Conservation (phyloP, 768 basidiomycete genomes). For the Mycena albidolilacea region DNA sequence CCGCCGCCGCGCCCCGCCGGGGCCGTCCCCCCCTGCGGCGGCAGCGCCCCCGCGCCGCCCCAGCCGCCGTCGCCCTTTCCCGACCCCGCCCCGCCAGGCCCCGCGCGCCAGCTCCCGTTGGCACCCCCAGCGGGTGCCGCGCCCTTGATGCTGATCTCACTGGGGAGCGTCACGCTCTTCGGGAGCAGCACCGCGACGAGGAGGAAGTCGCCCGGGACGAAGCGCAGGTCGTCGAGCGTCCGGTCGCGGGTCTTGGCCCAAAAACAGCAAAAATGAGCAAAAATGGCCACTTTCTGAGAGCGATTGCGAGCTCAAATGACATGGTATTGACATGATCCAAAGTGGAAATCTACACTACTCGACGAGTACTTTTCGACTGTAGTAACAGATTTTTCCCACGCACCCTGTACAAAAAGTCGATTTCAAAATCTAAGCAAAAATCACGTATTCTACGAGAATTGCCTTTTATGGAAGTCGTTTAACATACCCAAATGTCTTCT, state of each 20-base stretch:
- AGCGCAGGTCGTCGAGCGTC: conserved; percentile 84
- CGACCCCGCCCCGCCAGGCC: conserved; percentile 21
- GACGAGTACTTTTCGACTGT: too few species aligned
- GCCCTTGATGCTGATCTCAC: conserved; percentile 69
- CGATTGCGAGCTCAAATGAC: too few species aligned
- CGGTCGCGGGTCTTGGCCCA: conserved; percentile 54
- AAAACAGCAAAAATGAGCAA: too few species aligned
- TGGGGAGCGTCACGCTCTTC: conserved; percentile 69
- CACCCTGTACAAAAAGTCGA: too few species aligned
- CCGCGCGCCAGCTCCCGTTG: conserved; percentile 51
- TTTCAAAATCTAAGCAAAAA: too few species aligned
- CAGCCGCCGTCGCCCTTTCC: conserved; percentile 34
- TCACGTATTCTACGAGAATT: too few species aligned
- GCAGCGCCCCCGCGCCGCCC: conserved; percentile 29
- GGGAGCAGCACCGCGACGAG: conserved; percentile 83
- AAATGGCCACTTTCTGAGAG: too few species aligned
- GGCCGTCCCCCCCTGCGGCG: neutral
- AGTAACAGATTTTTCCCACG: too few species aligned
- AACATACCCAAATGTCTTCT: too few species aligned
- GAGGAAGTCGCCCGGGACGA: conserved; percentile 87
- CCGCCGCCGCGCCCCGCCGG: conserved; percentile 32
- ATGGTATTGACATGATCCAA: too few species aligned
- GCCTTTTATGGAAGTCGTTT: too few species aligned
- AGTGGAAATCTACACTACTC: too few species aligned
- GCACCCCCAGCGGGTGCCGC: conserved; percentile 46